Percentiles rank a stretch among this genome's conserved stretches.
Evolutionary conservation across 768 basidiomycete species (phyloP).

Genomic region (Mycena galericulata): DNA sequence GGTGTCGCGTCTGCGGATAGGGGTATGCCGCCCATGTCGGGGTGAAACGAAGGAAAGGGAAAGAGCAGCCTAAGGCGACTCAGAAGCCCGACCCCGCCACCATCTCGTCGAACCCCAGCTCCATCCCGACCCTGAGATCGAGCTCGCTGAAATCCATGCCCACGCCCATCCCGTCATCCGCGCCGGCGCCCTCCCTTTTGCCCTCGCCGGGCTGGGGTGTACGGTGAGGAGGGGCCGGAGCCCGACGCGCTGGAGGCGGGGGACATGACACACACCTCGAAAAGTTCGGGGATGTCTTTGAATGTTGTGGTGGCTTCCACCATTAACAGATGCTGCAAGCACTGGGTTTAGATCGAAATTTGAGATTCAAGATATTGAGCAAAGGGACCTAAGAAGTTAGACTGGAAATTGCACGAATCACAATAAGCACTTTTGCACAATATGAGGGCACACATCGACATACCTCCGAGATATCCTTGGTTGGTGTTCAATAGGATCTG

Average conservation of each 20-base stretch:
- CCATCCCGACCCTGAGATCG: no score
- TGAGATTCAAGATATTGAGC: not conserved
- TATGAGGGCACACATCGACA: not conserved
- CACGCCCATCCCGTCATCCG: not conserved
- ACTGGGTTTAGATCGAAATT: slow-evolving; percentile 42
- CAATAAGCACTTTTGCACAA: no score
- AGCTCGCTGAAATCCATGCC: no score
- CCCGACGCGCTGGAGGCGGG: slow-evolving; percentile 27
- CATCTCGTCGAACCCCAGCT: slow-evolving; percentile 28
- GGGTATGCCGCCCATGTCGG: no score
- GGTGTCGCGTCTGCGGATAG: no score
- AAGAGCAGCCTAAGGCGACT: no score
- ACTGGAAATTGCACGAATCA: no score
- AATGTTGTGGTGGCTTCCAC: slow-evolving; percentile 77
- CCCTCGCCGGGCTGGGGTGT: slow-evolving; percentile 24
- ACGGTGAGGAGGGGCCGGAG: slow-evolving; percentile 29
- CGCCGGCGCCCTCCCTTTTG: slow-evolving; percentile 1
- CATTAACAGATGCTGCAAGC: slow-evolving; percentile 67
- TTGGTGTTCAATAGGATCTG: not conserved
- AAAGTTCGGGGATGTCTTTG: slow-evolving; percentile 96
- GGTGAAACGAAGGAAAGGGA: no score
- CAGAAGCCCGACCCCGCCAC: slow-evolving; percentile 21
- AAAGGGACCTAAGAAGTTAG: no score
- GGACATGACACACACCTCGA: slow-evolving; percentile 75
- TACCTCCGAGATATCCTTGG: slow-evolving; percentile 9